These are phyloP conservation scores for Metschnikowia santaceciliae DNA, from an alignment of 805 yeast species.

Conservation along the genomic window DNA sequence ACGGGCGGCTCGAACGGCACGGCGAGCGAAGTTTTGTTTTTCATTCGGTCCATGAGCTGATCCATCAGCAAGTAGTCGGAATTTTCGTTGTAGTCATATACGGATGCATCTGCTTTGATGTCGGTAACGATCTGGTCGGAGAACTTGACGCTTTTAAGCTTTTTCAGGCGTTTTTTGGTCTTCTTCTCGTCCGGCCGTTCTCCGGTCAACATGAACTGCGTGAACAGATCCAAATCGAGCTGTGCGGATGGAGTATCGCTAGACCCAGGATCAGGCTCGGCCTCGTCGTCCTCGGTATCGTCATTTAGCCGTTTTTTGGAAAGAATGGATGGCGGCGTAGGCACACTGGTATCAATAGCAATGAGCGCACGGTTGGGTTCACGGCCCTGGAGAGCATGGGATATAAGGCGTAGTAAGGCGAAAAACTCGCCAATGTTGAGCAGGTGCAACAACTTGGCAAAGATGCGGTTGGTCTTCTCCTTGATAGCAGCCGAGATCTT, in stretches of 20 bases:
- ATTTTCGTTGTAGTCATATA: slow-evolving; percentile 18
- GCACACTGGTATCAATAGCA: slow-evolving; percentile 56
- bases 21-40: slow-evolving; percentile 11
- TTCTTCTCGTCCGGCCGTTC: slow-evolving; percentile 52
- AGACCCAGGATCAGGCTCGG: slow-evolving; percentile 10
- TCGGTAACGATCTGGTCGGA: slow-evolving; percentile 60
- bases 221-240: slow-evolving; percentile 80
- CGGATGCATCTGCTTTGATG: slow-evolving; percentile 23
- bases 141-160: slow-evolving; percentile 63
- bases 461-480: slow-evolving; percentile 48
- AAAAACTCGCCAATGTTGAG: slow-evolving; percentile 88
- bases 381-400: slow-evolving; percentile 60
- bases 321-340: slow-evolving; percentile 76
- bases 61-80: slow-evolving; percentile 71
- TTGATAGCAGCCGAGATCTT: slow-evolving; percentile 51
- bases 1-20: slow-evolving; percentile 11
- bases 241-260: slow-evolving; percentile 24
- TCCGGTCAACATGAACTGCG: slow-evolving; percentile 80
- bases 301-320: slow-evolving; percentile 54
- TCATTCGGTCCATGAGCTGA: slow-evolving; percentile 52
- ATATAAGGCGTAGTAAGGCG: slow-evolving; percentile 74
- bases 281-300: slow-evolving; percentile 28
- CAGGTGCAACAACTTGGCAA: slow-evolving; percentile 48
- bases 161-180: slow-evolving; percentile 38
- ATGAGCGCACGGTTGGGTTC: slow-evolving; percentile 55